These are phyloP conservation scores for Acrasis kona DNA, from an alignment of 78 protist genomes.

Conservation along the genomic window DNA sequence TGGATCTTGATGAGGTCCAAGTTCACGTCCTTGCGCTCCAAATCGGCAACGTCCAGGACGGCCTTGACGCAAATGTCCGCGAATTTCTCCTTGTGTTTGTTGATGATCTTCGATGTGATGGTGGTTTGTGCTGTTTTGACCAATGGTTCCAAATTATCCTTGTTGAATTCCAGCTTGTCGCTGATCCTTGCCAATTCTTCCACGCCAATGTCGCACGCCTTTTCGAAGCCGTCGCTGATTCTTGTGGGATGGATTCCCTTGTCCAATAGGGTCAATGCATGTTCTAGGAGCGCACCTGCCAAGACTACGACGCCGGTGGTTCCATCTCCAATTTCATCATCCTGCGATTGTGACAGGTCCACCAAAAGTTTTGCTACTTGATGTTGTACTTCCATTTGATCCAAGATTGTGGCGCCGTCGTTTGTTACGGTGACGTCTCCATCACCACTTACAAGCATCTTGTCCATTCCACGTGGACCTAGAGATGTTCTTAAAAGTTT, in stretches of 20 bases:
- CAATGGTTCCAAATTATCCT: slow-evolving; percentile 56
- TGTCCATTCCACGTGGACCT: slow-evolving; percentile 97
- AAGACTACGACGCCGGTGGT: slow-evolving; percentile 99
- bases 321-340: slow-evolving; percentile 99
- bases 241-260: slow-evolving; percentile 95
- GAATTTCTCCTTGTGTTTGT: slow-evolving; percentile 69
- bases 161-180: slow-evolving; percentile 21
- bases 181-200: slow-evolving; percentile 38
- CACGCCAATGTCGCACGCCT: slow-evolving; percentile 59
- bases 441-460: slow-evolving; percentile 91
- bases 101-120: slow-evolving; percentile 91
- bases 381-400: slow-evolving; percentile 86
- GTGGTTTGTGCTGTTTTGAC: slow-evolving; percentile 88
- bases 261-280: slow-evolving; percentile 85
- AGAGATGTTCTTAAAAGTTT: slow-evolving; percentile 82
- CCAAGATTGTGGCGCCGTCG: slow-evolving; percentile 98
- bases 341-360: slow-evolving; percentile 95
- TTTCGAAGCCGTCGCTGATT: slow-evolving; percentile 84
- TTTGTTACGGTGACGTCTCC: slow-evolving; percentile 96
- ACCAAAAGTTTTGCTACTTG: slow-evolving; percentile 95
- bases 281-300: slow-evolving; percentile 98
- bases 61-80: slow-evolving; percentile 95
- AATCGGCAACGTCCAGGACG: slow-evolving; percentile 94
- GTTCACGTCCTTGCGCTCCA: slow-evolving; percentile 93
- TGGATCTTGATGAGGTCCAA: slow-evolving; percentile 97